A percentile compares a stretch with the other conserved stretches of the same genome.
Conservation (phyloP, 2,329 filamentous ascomycete genomes). For the Aspergillus brasiliensis region DNA sequence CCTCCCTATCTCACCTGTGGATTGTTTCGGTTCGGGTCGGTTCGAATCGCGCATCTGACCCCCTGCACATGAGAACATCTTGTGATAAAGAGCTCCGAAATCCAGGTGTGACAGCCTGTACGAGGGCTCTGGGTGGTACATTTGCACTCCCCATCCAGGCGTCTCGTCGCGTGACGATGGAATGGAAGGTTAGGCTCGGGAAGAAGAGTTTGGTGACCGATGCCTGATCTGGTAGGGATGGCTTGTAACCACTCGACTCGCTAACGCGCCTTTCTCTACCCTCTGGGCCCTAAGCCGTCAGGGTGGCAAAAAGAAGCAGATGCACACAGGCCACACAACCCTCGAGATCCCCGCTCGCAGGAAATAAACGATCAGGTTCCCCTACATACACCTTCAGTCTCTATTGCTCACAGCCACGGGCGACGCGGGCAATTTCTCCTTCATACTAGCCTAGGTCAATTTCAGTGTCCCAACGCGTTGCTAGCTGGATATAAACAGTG, state of each 20-base stretch:
- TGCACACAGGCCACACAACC: neutral
- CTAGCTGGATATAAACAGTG: neutral
- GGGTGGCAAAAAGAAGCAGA: neutral
- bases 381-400: neutral
- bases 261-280: neutral
- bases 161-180: slow-evolving; percentile 19
- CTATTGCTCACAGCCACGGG: slow-evolving; percentile 6
- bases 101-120: slow-evolving; percentile 18
- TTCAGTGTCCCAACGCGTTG: neutral
- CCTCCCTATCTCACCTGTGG: neutral
- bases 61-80: slow-evolving; percentile 9
- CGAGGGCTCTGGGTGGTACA: slow-evolving; percentile 16
- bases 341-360: neutral
- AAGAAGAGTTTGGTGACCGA: slow-evolving; percentile 8
- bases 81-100: slow-evolving; percentile 13
- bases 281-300: neutral
- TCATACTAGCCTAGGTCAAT: neutral
- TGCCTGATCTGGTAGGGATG: slow-evolving; percentile 14
- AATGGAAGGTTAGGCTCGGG: slow-evolving; percentile 13
- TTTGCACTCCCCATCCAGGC: slow-evolving; percentile 10
- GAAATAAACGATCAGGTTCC: neutral
- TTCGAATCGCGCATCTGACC: slow-evolving; percentile 11
- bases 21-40: neutral
- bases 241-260: neutral
- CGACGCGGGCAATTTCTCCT: slow-evolving; percentile 13